Base-by-base conservation (phyloP, 2,329 filamentous ascomycete species). In the Colletotrichum viniferum region DNA sequence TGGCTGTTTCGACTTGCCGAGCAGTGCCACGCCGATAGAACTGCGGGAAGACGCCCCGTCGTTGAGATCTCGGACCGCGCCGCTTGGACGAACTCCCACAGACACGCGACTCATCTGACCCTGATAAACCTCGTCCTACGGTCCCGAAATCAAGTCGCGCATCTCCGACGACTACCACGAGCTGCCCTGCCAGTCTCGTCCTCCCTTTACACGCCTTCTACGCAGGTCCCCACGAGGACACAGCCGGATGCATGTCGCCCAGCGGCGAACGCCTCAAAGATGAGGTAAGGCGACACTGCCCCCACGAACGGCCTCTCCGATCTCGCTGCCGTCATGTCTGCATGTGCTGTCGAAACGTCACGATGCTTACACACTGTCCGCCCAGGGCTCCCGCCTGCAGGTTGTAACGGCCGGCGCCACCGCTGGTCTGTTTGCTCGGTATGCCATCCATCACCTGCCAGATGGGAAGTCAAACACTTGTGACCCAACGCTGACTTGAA, bases 381-480 rank as follows among this genome's bases (percentile, higher is more conserved):
- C 48, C 9, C 73, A 90, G 89, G 90, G 90, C 83, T 88, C 90
- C 69, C 87, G 84, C 77, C 83, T 89, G 60, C 90, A 92, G 81
- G 89, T 91, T 76, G 86, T 91, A 66, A 82, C 86, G 61, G 90
- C 90, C 56, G 90, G 90, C 71, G 90, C 88, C 63, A 87, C 88
- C 78, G 95, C 97, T 78, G 97, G 97, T 74, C 90, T 98, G 78
- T 92, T 98, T 78, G 97, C 97, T 70, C 94, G 96, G 94, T 95
- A 89, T 71, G 83, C 71, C 65, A 66, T 65, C 48, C 34, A 32
- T 48, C 68, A 75, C 30, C 30, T 62, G n/a, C 32, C 64, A 48
- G 61, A 48, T 10, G 43, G 43, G 30, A 34, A 52, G 18, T 28
- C 61, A 34, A 38, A 66, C 21, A 48, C 43, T 62, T 30, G 36